Evolutionary conservation across 306 rosid species (phyloP).

Genomic region (Dalbergia cultrata): DNA sequence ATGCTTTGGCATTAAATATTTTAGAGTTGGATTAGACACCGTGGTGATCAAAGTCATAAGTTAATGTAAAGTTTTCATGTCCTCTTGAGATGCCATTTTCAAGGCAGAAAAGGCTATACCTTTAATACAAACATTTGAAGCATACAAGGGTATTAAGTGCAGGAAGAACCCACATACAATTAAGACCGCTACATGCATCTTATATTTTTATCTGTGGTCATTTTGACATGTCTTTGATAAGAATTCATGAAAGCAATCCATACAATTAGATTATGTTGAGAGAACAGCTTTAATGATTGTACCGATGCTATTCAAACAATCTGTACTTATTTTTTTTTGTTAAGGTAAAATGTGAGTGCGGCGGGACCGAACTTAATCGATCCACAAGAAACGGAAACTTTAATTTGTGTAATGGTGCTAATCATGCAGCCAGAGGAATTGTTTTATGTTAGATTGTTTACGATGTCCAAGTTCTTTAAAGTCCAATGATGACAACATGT

Average conservation of each 20-base stretch:
- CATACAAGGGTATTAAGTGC: constrained; percentile 15
- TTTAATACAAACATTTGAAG: constrained; percentile 23
- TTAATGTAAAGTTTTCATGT: constrained; percentile 53
- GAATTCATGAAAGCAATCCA: constrained; percentile 1
- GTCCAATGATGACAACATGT: constrained; percentile 48
- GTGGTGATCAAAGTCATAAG: constrained; percentile 56
- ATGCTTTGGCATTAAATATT: constrained; percentile 7
- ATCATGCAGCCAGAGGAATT: constrained; percentile 44
- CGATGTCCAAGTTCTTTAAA: constrained; percentile 9
- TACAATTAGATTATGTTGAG: constrained; percentile 32
- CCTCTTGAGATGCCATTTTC: constrained; percentile 37
- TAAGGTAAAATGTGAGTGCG: constrained; percentile 24
- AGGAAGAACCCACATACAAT: constrained; percentile 25
- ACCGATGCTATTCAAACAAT: constrained; percentile 14
- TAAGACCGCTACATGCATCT: neutral
- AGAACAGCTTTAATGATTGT: constrained; percentile 40
- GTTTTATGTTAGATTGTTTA: constrained; percentile 37
- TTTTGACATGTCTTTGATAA: constrained; percentile 28
- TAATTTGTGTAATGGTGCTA: constrained; percentile 37
- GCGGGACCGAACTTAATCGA: constrained; percentile 24
- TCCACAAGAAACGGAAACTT: constrained; percentile 17
- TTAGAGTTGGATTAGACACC: constrained; percentile 19
- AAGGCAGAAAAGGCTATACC: neutral
- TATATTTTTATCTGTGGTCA: neutral
- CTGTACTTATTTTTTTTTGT: neutral